These are phyloP conservation scores for Chenopodium suecicum DNA, from an alignment of 148 eudicot species.

Conservation along the genomic window DNA sequence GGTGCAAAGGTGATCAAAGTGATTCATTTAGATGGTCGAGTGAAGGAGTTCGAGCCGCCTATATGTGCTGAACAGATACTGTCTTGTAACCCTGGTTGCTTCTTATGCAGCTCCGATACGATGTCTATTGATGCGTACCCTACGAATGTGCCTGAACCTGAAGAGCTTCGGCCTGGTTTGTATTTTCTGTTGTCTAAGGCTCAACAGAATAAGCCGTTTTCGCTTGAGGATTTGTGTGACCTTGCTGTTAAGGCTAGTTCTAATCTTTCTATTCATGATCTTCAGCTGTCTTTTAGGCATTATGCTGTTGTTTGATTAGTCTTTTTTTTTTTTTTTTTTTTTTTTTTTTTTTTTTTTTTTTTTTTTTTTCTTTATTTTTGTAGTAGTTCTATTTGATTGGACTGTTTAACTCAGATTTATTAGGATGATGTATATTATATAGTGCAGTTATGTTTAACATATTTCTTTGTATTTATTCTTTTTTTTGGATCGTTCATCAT, in stretches of 20 bases:
- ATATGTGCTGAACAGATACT: conserved; percentile 28
- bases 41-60: conserved; percentile 29
- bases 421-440: conserved; percentile 1
- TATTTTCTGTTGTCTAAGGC: conserved; percentile 31
- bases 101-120: conserved; percentile 26
- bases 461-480: background rate
- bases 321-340: too few relatives aligned
- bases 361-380: background rate
- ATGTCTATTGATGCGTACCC: conserved; percentile 27
- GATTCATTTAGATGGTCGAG: conserved; percentile 26
- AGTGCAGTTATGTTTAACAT: background rate
- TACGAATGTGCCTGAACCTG: conserved; percentile 21
- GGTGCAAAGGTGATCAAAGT: conserved; percentile 17
- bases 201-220: conserved; percentile 20
- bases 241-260: conserved; percentile 43
- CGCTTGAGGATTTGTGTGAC: conserved; percentile 39
- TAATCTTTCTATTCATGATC: conserved; percentile 26
- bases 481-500: background rate
- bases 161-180: conserved; percentile 27
- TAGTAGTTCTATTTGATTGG: background rate
- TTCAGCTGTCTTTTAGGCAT: conserved; percentile 33
- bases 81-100: conserved; percentile 28
- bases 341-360: too few relatives aligned
- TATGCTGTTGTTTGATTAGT: conserved; percentile 9
- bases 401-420: background rate